phyloP scores from a whole-genome alignment of 192 early-diverging fungal species.

The Coemansia sp. region DNA sequence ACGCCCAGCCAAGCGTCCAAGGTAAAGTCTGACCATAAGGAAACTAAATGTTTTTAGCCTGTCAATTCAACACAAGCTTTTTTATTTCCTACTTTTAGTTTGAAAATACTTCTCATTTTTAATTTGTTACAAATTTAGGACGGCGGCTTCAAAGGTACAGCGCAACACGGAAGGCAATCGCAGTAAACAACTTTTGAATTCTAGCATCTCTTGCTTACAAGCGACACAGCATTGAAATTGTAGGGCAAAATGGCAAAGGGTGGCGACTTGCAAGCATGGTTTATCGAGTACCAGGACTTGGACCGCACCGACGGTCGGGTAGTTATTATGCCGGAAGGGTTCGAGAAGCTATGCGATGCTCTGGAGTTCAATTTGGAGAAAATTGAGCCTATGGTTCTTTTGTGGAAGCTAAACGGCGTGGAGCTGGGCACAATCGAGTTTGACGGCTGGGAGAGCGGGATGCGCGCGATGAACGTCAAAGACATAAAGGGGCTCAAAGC shows the following conservation, averaged over 20 bases:
- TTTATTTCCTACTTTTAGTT: background rate
- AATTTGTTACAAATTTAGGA: background rate
- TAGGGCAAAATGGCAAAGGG: conserved; percentile 17
- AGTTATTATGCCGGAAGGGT: conserved; percentile 36
- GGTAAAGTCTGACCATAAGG: background rate
- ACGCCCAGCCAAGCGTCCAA: background rate
- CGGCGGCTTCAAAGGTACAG: background rate
- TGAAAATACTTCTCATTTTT: background rate
- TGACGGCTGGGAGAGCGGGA: conserved; percentile 19
- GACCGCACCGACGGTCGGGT: conserved; percentile 25
- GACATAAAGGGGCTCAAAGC: conserved; percentile 13
- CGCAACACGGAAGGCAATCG: background rate
- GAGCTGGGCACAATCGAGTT: conserved; percentile 33
- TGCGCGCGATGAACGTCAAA: conserved; percentile 22
- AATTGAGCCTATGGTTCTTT: conserved; percentile 39
- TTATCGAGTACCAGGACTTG: conserved; percentile 40
- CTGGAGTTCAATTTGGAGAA: conserved; percentile 31
- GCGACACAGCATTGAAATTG: background rate
- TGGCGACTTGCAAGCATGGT: conserved; percentile 22
- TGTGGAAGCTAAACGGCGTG: conserved; percentile 39
- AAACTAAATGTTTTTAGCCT: background rate
- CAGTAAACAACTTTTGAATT: background rate
- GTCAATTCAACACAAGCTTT: background rate
- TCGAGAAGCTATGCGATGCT: conserved; percentile 35
- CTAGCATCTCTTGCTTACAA: background rate